These are phyloP conservation scores for Corylus heterophylla DNA, from an alignment of 306 rosid genomes.

Conservation along the genomic window DNA sequence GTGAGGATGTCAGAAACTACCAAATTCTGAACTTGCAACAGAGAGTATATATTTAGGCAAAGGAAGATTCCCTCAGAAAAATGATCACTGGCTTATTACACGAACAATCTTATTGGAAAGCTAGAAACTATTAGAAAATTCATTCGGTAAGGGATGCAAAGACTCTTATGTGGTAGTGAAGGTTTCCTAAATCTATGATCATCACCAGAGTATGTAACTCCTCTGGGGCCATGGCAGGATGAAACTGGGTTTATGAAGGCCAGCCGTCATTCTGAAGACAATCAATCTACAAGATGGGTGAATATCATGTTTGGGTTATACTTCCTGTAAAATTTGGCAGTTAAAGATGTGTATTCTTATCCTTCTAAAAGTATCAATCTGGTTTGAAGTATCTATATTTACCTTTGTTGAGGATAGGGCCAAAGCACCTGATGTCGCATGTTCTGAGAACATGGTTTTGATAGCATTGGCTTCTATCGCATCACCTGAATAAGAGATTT, in stretches of 20 bases:
- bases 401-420: constrained; percentile 96
- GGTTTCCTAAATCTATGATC: constrained; percentile 2
- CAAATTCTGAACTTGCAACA: not conserved
- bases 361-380: not conserved
- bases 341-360: not conserved
- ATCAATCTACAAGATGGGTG: constrained; percentile 10
- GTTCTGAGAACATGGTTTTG: constrained; percentile 59
- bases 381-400: constrained; percentile 24
- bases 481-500: constrained; percentile 56
- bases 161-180: not conserved
- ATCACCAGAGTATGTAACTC: not conserved
- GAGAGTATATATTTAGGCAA: not conserved
- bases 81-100: not conserved
- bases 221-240: not conserved
- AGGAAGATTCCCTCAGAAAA: not conserved
- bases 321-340: not conserved
- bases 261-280: not conserved
- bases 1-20: not conserved
- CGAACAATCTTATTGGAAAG: not conserved
- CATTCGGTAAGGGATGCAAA: not conserved
- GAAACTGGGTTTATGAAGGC: not conserved
- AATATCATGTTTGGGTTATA: constrained; percentile 13
- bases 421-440: constrained; percentile 61
- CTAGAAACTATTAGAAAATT: not conserved
- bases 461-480: constrained; percentile 85